phyloP scores from a whole-genome alignment of 2,329 filamentous ascomycete species.

The Alternaria consortialis region DNA sequence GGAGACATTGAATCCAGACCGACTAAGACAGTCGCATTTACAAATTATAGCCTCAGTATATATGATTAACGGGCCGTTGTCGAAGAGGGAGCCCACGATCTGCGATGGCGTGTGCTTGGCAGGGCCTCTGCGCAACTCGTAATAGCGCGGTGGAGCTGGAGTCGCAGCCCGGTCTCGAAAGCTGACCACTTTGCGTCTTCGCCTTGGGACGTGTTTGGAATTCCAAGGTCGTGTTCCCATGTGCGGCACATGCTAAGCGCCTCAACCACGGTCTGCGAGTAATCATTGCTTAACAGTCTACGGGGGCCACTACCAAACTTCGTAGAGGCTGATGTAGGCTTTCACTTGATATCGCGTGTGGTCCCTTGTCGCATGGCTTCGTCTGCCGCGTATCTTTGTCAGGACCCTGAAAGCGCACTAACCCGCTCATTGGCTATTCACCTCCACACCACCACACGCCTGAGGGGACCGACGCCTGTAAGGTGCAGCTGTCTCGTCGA shows the following conservation, averaged over 20 bases:
- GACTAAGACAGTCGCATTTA: neutral
- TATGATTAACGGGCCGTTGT: neutral
- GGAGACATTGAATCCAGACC: neutral
- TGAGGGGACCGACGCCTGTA: constrained; percentile 4
- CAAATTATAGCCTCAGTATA: neutral
- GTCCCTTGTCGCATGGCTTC: constrained; percentile 3
- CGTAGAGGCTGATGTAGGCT: neutral
- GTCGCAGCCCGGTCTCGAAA: constrained; percentile 24
- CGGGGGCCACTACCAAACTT: neutral
- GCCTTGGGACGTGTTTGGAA: constrained; percentile 6
- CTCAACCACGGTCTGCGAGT: neutral
- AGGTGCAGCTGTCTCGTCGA: constrained; percentile 13
- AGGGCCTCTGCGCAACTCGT: constrained; percentile 19
- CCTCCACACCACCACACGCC: constrained; percentile 17
- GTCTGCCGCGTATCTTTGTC: constrained; percentile 15
- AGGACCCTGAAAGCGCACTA: constrained; percentile 13
- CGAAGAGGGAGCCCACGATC: constrained; percentile 13
- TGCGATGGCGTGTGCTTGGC: constrained; percentile 26
- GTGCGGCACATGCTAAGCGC: neutral
- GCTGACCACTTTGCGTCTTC: constrained; percentile 17
- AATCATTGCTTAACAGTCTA: neutral
- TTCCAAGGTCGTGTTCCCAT: neutral
- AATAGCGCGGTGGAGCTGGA: constrained; percentile 23
- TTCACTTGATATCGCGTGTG: neutral
- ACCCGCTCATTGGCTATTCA: constrained; percentile 17